These are phyloP conservation scores for Waltiozyma sp. DNA, from an alignment of 1,139 yeast species.

Conservation along the genomic window DNA sequence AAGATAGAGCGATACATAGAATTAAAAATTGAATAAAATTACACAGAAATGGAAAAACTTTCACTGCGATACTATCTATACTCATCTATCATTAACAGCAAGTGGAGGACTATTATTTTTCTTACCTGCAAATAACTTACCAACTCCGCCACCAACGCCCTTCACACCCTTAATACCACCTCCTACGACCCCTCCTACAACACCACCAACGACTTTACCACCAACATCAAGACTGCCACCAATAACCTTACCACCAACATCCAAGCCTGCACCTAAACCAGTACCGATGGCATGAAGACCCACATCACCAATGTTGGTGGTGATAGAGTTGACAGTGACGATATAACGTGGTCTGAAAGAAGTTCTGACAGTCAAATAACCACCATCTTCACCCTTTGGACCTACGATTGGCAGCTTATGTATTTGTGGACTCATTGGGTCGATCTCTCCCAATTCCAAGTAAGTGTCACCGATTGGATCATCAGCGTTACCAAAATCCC, in stretches of 20 bases:
- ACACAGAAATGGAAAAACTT: no score
- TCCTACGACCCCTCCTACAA: conserved; percentile 30
- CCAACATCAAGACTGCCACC: conserved; percentile 33
- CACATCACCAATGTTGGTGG: conserved; percentile 25
- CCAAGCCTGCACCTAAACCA: conserved; percentile 28
- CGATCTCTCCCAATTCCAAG: conserved; percentile 49
- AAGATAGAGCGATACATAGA: no score
- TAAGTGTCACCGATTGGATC: conserved; percentile 67
- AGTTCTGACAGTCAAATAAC: conserved; percentile 48
- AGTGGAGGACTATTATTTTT: neutral
- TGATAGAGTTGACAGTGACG: conserved; percentile 22
- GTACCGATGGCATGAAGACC: conserved; percentile 24
- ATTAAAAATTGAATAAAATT: no score
- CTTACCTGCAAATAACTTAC: conserved; percentile 10
- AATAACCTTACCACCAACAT: conserved; percentile 28
- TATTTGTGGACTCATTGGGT: conserved; percentile 42
- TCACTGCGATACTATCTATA: no score
- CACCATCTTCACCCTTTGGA: conserved; percentile 45
- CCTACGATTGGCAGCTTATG: conserved; percentile 41
- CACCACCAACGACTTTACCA: conserved; percentile 20
- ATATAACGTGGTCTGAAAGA: conserved; percentile 65
- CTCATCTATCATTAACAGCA: neutral
- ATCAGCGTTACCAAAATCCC: conserved; percentile 89
- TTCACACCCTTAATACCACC: conserved; percentile 31
- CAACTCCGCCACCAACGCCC: conserved; percentile 9